Conservation (phyloP, 2,329 filamentous ascomycete species). For the Neofusicoccum sp. region DNA sequence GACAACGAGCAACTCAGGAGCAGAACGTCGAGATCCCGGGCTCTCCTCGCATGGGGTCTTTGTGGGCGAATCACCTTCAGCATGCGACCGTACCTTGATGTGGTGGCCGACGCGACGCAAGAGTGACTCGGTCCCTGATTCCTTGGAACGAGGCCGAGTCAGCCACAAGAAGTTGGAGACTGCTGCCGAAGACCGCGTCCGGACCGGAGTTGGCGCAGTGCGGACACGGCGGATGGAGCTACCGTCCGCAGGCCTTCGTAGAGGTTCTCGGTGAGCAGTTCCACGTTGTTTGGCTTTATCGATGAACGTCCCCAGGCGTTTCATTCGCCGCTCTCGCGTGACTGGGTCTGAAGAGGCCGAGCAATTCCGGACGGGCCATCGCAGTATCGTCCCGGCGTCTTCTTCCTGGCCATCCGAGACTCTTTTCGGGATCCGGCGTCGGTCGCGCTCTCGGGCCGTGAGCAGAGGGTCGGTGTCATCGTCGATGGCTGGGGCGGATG, state of each 20-base stretch:
- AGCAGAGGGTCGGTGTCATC: neutral
- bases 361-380: slow-evolving; percentile 8
- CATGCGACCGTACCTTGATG: neutral
- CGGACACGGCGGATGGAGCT: slow-evolving; percentile 5
- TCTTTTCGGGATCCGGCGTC: neutral
- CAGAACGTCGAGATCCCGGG: neutral
- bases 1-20: neutral
- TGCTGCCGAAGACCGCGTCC: slow-evolving; percentile 1
- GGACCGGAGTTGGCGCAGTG: neutral
- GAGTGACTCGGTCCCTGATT: neutral
- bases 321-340: slow-evolving; percentile 2
- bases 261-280: neutral
- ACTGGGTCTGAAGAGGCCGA: slow-evolving; percentile 16
- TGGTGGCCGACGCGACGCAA: slow-evolving; percentile 14
- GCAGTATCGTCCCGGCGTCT: neutral
- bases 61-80: neutral
- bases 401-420: neutral
- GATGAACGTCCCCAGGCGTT: slow-evolving; percentile 7
- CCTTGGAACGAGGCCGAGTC: neutral
- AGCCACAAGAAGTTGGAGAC: slow-evolving; percentile 12
- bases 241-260: neutral
- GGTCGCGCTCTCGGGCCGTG: neutral
- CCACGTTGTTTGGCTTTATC: slow-evolving; percentile 9
- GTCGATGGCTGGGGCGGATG: neutral
- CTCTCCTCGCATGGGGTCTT: slow-evolving; percentile 1